phyloP scores from a whole-genome alignment of 768 basidiomycete species.

The Pholiota conissans region DNA sequence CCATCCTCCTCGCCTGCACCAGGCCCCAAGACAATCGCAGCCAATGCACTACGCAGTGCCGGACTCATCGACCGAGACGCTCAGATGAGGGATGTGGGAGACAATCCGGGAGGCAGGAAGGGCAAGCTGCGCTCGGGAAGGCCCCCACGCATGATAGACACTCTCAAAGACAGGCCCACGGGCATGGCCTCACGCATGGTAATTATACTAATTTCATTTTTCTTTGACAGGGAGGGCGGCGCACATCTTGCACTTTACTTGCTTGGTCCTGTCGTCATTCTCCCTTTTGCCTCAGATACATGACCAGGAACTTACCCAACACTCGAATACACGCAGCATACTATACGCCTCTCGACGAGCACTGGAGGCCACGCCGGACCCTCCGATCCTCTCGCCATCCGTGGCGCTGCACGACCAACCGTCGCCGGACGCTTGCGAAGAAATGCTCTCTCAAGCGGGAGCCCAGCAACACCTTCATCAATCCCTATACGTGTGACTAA shows the following conservation, averaged over 20 bases:
- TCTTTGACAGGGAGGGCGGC: conserved; percentile 30
- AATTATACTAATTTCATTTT: conserved; percentile 51
- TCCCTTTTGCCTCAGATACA: conserved; percentile 33
- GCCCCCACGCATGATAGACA: no score
- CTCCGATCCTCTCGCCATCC: conserved; percentile 61
- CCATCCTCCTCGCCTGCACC: conserved; percentile 61
- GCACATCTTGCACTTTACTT: conserved; percentile 24
- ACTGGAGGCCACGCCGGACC: conserved; percentile 33
- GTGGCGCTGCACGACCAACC: conserved; percentile 54
- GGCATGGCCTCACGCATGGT: conserved; percentile 62
- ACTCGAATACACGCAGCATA: conserved; percentile 35
- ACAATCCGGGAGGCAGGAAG: conserved; percentile 76
- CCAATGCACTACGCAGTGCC: conserved; percentile 64
- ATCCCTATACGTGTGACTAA: conserved; percentile 23
- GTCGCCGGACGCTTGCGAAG: conserved; percentile 57
- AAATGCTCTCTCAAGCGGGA: conserved; percentile 42
- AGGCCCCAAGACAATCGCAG: conserved; percentile 57
- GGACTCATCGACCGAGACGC: conserved; percentile 79
- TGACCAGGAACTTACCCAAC: conserved; percentile 36
- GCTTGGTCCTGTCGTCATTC: conserved; percentile 37
- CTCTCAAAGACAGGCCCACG: conserved; percentile 53
- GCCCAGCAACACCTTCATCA: conserved; percentile 15
- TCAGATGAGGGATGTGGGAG: conserved; percentile 69
- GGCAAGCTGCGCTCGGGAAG: conserved; percentile 65
- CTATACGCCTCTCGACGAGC: conserved; percentile 28